A percentile compares a stretch with the other conserved stretches of the same genome.
Conservation (phyloP, 2,329 filamentous ascomycete genomes). For the Pseudogymnoascus sp. region DNA sequence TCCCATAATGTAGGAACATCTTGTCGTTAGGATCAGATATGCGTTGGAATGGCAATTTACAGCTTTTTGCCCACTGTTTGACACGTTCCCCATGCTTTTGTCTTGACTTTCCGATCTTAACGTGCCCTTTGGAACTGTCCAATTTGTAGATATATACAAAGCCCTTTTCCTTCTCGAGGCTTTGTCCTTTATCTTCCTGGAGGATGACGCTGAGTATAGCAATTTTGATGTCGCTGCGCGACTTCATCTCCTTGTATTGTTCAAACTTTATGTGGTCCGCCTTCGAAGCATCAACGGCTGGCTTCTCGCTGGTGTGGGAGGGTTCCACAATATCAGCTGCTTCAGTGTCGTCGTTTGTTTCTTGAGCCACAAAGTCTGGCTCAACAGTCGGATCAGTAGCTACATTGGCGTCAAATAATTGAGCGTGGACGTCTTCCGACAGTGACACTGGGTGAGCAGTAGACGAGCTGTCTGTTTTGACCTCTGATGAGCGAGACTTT, state of each 20-base stretch:
- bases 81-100: not conserved
- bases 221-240: not conserved
- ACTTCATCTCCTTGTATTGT: not conserved
- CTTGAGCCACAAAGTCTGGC: not conserved
- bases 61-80: slow-evolving; percentile 3
- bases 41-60: slow-evolving; percentile 9
- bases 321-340: not conserved
- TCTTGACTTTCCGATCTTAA: slow-evolving; percentile 14
- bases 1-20: slow-evolving; percentile 6
- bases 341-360: not conserved
- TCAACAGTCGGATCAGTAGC: too few species aligned
- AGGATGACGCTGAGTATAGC: not conserved
- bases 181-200: not conserved
- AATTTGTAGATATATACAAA: slow-evolving; percentile 13
- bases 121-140: not conserved
- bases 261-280: not conserved
- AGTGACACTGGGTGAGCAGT: too few species aligned
- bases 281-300: not conserved
- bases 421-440: too few species aligned
- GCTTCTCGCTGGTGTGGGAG: too few species aligned
- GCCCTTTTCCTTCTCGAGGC: not conserved
- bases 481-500: too few species aligned
- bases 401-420: too few species aligned
- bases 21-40: slow-evolving; percentile 9
- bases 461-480: too few species aligned